These are phyloP conservation scores for Apiotrichum sp. DNA, from an alignment of 1,284 basidiomycete species.

Conservation along the genomic window DNA sequence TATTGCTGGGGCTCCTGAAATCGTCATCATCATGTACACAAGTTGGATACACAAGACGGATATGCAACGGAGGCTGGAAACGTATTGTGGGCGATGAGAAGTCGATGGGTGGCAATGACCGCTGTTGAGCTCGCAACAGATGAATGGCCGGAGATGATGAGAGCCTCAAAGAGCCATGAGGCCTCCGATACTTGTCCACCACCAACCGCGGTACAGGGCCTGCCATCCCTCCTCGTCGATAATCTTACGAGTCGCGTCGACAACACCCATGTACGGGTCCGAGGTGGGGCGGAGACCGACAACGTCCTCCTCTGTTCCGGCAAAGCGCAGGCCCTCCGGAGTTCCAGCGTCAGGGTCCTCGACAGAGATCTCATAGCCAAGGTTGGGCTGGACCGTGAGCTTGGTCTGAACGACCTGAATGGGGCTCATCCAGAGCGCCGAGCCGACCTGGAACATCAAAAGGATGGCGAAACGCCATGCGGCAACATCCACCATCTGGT, in stretches of 20 bases:
- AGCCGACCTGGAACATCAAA: conserved; percentile 54
- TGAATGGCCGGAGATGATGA: too few species aligned
- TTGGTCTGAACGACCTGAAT: conserved; percentile 76
- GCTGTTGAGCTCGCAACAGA: too few species aligned
- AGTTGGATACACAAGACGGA: too few species aligned
- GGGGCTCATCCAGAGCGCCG: conserved; percentile 64
- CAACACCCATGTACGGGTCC: conserved; percentile 74
- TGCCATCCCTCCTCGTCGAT: conserved; percentile 74
- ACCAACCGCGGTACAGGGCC: conserved; percentile 79
- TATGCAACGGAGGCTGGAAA: too few species aligned
- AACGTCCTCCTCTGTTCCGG: conserved; percentile 75
- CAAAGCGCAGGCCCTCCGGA: conserved; percentile 57
- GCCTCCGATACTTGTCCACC: conserved; percentile 68
- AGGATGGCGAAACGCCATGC: conserved; percentile 51
- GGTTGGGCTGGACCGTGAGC: conserved; percentile 76
- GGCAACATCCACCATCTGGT: conserved; percentile 8
- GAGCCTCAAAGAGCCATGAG: conserved; percentile 29
- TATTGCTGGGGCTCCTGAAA: too few species aligned
- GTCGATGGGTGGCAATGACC: too few species aligned
- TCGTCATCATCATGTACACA: too few species aligned
- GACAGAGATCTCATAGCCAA: conserved; percentile 54
- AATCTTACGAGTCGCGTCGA: conserved; percentile 71
- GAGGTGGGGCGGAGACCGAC: conserved; percentile 76
- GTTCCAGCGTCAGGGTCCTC: conserved; percentile 57
- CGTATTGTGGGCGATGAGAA: too few species aligned